phyloP scores from a whole-genome alignment of 2,329 filamentous ascomycete species.

The Mariannaea elegans region DNA sequence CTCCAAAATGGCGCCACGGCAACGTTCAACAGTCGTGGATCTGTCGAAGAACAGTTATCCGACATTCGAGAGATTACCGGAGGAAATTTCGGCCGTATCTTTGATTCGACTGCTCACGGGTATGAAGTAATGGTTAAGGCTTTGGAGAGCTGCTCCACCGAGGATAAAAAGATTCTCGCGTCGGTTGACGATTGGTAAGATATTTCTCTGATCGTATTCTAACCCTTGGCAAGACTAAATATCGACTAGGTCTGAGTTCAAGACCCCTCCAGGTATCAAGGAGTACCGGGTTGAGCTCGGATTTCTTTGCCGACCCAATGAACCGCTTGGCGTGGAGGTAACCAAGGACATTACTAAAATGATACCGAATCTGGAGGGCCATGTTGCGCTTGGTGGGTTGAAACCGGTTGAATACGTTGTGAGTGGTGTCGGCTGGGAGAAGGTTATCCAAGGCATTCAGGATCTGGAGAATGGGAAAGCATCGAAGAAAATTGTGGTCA shows the following conservation, averaged over 20 bases:
- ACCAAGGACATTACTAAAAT: constrained; percentile 23
- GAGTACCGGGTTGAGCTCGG: constrained; percentile 40
- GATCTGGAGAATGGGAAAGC: constrained; percentile 33
- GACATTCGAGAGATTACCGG: constrained; percentile 44
- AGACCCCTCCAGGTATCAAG: constrained; percentile 31
- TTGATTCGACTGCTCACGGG: constrained; percentile 44
- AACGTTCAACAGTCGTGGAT: constrained; percentile 43
- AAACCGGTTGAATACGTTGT: constrained; percentile 35
- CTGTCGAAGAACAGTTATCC: constrained; percentile 42
- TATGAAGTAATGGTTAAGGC: constrained; percentile 43
- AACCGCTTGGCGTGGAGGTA: constrained; percentile 23
- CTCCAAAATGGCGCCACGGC: constrained; percentile 43
- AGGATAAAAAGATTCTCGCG: constrained; percentile 41
- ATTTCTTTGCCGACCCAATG: constrained; percentile 33
- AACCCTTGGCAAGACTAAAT: background rate
- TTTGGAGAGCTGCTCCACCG: constrained; percentile 37
- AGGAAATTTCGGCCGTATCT: constrained; percentile 45
- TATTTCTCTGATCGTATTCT: no score
- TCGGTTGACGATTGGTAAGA: constrained; percentile 48
- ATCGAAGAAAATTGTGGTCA: constrained; percentile 41
- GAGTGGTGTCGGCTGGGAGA: constrained; percentile 38
- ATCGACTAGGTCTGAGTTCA: constrained; percentile 34
- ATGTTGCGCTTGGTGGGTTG: constrained; percentile 35
- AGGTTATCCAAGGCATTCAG: constrained; percentile 32
- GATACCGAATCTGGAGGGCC: constrained; percentile 34